Conservation (phyloP, 768 basidiomycete species). For the Leccinellum albellum region DNA sequence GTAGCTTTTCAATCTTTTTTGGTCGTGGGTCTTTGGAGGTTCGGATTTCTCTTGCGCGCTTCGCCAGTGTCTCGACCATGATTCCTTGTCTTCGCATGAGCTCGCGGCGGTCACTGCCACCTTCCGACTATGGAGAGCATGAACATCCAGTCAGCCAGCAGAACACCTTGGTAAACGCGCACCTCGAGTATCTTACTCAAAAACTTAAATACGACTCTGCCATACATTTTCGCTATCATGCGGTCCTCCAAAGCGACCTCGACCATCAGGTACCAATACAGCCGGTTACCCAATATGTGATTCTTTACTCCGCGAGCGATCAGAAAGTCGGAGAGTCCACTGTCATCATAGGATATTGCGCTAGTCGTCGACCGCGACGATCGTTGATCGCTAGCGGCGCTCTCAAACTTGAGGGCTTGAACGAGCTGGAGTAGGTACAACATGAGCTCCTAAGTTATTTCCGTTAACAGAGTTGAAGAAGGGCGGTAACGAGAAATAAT, state of each 20-base stretch:
- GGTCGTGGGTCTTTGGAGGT: conserved; percentile 89
- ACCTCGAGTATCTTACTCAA: conserved; percentile 88
- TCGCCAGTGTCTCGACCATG: conserved; percentile 80
- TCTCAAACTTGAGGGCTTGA: conserved; percentile 97
- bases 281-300: conserved; percentile 78
- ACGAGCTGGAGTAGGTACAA: conserved; percentile 94
- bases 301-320: conserved; percentile 83
- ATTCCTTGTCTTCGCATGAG: conserved; percentile 90
- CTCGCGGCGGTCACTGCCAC: conserved; percentile 79
- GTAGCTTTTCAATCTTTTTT: conserved; percentile 96
- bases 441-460: conserved; percentile 67
- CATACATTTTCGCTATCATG: conserved; percentile 89
- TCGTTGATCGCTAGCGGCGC: conserved; percentile 69
- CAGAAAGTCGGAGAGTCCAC: conserved; percentile 89
- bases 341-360: conserved; percentile 84
- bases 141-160: neutral
- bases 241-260: conserved; percentile 88
- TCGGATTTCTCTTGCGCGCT: conserved; percentile 82
- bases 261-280: conserved; percentile 98
- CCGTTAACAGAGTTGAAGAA: neutral
- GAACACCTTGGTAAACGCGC: conserved; percentile 7
- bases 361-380: conserved; percentile 69
- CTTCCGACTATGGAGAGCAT: conserved; percentile 48
- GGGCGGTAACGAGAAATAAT: neutral
- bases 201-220: conserved; percentile 84